phyloP scores from a whole-genome alignment of 176 grass and related monocot species.

The Hyparrhenia diplandra region DNA sequence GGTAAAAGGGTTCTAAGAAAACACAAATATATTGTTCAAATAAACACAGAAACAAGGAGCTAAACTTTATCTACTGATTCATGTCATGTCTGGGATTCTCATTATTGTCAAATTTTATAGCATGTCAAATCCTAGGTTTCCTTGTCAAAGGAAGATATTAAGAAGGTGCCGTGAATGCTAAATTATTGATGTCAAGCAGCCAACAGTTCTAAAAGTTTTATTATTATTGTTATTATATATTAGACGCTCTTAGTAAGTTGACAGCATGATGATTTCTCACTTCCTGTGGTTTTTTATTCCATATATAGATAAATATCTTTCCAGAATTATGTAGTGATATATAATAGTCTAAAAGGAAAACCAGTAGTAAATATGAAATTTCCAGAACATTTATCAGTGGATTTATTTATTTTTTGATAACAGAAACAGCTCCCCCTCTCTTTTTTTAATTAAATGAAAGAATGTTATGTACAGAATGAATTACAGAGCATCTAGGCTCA shows the following conservation, averaged over 20 bases:
- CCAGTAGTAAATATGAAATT: not conserved
- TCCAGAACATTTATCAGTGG: not conserved
- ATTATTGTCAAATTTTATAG: not conserved
- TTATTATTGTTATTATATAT: not conserved
- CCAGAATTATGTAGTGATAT: not conserved
- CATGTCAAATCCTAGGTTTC: not conserved
- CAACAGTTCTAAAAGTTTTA: not conserved
- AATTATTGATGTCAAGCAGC: not conserved
- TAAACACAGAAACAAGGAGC: not conserved
- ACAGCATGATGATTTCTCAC: not conserved
- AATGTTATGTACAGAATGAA: too few species aligned
- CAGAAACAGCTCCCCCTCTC: too few species aligned
- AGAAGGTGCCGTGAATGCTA: not conserved
- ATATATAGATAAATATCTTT: too few species aligned
- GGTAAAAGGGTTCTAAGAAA: not conserved
- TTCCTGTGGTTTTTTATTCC: not conserved
- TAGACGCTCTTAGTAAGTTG: not conserved
- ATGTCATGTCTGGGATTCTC: not conserved
- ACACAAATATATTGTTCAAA: not conserved
- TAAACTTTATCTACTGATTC: not conserved
- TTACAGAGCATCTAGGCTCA: too few species aligned
- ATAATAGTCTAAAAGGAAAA: not conserved
- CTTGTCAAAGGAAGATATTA: not conserved
- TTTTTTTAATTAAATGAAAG: too few species aligned
- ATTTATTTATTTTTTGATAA: too few species aligned